Percentiles rank a stretch among this genome's conserved stretches.
These are phyloP conservation scores for Zygotorulaspora chibaensis DNA, from an alignment of 805 yeast genomes.

Conservation along the genomic window DNA sequence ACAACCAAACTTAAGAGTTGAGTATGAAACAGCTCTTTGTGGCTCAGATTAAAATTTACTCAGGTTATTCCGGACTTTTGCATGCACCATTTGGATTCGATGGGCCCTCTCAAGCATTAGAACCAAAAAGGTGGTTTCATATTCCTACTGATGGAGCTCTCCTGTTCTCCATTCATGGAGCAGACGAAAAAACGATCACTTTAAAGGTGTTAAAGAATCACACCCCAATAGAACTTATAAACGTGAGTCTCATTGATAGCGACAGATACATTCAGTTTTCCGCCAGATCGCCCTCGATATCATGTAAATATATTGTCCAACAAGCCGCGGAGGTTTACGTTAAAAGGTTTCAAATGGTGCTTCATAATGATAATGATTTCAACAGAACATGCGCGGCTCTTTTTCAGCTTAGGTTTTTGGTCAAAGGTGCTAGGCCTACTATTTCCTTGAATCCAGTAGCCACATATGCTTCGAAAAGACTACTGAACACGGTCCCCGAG, in stretches of 20 bases:
- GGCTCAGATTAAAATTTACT: constrained; percentile 16
- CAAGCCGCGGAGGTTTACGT: constrained; percentile 7
- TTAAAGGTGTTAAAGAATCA: constrained; percentile 6
- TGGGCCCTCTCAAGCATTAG: constrained; percentile 10
- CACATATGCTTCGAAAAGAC: background rate
- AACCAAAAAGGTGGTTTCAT: constrained; percentile 22
- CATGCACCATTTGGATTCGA: constrained; percentile 26
- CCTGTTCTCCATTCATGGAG: constrained; percentile 4
- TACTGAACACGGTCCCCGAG: background rate
- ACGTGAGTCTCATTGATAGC: constrained; percentile 2
- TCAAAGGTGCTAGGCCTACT: constrained; percentile 14
- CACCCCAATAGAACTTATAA: constrained; percentile 4
- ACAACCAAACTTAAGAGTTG: too few relatives aligned
- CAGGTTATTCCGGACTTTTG: constrained; percentile 17
- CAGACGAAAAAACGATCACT: background rate
- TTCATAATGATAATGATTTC: constrained; percentile 17
- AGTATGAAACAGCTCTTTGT: background rate
- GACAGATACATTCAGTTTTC: constrained; percentile 23
- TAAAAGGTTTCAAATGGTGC: constrained; percentile 28
- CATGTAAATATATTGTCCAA: constrained; percentile 26
- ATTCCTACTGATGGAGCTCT: constrained; percentile 11
- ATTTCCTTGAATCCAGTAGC: background rate
- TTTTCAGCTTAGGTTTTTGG: constrained; percentile 9
- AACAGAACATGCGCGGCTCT: constrained; percentile 1
- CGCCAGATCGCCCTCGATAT: constrained; percentile 23